These are phyloP conservation scores for Dryadomyces sulphureus DNA, from an alignment of 2,329 filamentous ascomycete species.

Conservation along the genomic window DNA sequence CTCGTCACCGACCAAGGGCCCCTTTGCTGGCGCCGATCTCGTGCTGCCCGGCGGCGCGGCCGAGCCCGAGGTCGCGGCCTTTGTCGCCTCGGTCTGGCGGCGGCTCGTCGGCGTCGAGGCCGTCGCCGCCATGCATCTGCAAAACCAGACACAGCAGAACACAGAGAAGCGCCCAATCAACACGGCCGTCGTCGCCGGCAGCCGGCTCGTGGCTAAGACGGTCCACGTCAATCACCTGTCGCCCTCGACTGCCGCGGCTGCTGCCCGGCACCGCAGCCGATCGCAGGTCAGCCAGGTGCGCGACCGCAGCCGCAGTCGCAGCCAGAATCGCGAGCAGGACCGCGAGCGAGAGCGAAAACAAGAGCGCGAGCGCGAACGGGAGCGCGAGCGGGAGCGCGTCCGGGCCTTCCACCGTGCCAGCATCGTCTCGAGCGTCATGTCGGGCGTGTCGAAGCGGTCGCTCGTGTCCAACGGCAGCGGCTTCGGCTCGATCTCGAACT, in stretches of 20 bases:
- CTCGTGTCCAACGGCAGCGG: background rate
- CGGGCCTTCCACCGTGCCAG: too few relatives aligned
- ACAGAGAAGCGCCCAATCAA: background rate
- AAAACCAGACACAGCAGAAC: background rate
- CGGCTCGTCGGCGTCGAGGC: constrained; percentile 26
- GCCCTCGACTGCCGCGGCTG: background rate
- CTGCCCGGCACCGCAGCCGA: background rate
- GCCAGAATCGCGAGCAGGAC: background rate
- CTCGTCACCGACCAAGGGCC: constrained; percentile 13
- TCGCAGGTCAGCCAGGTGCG: background rate
- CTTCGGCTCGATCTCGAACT: background rate
- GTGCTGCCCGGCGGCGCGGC: constrained; percentile 40
- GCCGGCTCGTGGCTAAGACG: constrained; percentile 8
- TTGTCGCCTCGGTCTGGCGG: constrained; percentile 37
- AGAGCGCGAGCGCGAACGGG: too few relatives aligned
- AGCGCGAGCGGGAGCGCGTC: too few relatives aligned
- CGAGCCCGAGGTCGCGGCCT: constrained; percentile 35
- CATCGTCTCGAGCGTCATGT: background rate
- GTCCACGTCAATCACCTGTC: background rate
- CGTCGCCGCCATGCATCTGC: constrained; percentile 12
- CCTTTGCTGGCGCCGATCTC: constrained; percentile 39
- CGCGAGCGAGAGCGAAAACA: too few relatives aligned
- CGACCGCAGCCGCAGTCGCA: background rate
- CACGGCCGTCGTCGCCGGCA: background rate
- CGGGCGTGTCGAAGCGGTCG: background rate